These are phyloP conservation scores for Tetrahymena borealis DNA, from an alignment of 73 alveolate genomes.

Conservation along the genomic window DNA sequence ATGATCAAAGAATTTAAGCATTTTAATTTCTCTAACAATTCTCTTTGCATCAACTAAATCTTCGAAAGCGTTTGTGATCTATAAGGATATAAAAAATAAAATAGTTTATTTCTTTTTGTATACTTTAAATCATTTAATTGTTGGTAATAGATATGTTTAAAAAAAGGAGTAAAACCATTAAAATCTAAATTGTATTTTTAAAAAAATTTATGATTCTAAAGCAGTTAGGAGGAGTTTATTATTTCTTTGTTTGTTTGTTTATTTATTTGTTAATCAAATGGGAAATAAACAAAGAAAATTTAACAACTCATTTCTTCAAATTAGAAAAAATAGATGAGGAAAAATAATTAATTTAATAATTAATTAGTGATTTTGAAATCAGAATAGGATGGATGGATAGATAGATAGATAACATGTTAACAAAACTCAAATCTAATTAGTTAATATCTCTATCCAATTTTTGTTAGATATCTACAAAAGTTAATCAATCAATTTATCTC, in stretches of 20 bases:
- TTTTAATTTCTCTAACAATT: constrained; percentile 78
- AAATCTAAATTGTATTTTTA: too few relatives aligned
- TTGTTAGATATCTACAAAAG: too few relatives aligned
- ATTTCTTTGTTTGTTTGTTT: too few relatives aligned
- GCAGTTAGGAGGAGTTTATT: too few relatives aligned
- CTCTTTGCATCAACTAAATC: constrained; percentile 84
- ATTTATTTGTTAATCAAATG: not conserved
- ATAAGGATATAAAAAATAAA: not conserved
- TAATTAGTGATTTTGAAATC: not conserved
- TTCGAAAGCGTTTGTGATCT: constrained; percentile 75
- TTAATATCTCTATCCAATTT: too few relatives aligned
- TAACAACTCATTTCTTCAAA: not conserved
- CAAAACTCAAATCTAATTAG: too few relatives aligned
- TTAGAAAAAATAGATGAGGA: not conserved
- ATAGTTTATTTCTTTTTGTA: too few relatives aligned
- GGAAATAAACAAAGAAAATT: not conserved
- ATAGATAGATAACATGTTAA: not conserved
- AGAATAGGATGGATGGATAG: not conserved
- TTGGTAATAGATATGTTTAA: too few relatives aligned
- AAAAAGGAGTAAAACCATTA: too few relatives aligned
- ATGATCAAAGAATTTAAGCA: constrained; percentile 75
- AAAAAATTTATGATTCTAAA: too few relatives aligned
- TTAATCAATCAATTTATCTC: not conserved
- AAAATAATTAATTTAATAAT: not conserved
- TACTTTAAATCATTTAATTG: too few relatives aligned